A percentile compares a stretch with the other conserved stretches of the same genome.
These are phyloP conservation scores for Beauveria varroae DNA, from an alignment of 2,329 filamentous ascomycete species.

Conservation along the genomic window DNA sequence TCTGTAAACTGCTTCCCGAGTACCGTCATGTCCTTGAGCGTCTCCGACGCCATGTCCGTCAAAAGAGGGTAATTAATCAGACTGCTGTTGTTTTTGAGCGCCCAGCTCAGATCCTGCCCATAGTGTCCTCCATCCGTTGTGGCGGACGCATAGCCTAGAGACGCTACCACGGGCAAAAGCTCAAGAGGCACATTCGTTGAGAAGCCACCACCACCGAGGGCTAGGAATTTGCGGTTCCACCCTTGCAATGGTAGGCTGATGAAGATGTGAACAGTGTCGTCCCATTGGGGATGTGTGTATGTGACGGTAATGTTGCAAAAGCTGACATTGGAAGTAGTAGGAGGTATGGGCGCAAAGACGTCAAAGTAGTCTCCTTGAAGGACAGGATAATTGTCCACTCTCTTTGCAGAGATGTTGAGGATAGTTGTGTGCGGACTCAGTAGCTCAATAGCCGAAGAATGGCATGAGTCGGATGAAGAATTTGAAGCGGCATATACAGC, in stretches of 20 bases:
- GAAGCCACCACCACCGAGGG: neutral
- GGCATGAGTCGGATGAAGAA: neutral
- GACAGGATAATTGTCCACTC: neutral
- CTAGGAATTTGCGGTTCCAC: neutral
- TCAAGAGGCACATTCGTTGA: neutral
- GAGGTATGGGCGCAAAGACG: neutral
- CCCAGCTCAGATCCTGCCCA: slow-evolving; percentile 12
- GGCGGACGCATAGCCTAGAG: neutral
- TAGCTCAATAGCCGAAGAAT: neutral
- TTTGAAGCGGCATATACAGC: neutral
- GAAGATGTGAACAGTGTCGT: neutral
- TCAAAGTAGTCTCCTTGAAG: neutral
- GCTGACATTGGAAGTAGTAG: neutral
- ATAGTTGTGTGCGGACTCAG: neutral
- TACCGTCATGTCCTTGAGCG: slow-evolving; percentile 27
- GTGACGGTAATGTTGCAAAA: slow-evolving; percentile 4
- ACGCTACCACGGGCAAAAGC: neutral
- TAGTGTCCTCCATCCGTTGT: neutral
- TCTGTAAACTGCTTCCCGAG: slow-evolving; percentile 34
- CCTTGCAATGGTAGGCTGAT: neutral
- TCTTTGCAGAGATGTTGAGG: neutral
- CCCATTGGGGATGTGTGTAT: neutral
- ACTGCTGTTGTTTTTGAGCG: slow-evolving; percentile 14
- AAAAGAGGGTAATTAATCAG: slow-evolving; percentile 18
- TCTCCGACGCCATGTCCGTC: slow-evolving; percentile 20